Evolutionary conservation across 2,329 filamentous ascomycete genomes (phyloP).

Genomic region (Ophiostoma angusticollis): DNA sequence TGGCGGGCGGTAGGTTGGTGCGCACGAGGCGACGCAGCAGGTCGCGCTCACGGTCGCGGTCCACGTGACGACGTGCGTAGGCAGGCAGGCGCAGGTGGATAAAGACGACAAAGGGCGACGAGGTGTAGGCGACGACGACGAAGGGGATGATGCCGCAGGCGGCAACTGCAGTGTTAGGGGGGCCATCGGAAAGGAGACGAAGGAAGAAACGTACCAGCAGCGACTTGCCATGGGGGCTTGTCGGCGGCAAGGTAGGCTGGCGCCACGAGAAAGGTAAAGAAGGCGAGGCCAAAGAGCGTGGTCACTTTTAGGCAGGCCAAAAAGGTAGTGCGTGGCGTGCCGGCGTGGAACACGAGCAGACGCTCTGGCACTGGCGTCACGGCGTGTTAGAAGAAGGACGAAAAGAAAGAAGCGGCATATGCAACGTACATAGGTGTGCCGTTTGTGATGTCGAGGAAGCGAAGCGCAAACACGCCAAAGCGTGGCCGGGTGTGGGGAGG

Average conservation of each 20-base stretch:
- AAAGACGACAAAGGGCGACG: slow-evolving; percentile 58
- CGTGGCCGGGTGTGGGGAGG: too few relatives aligned
- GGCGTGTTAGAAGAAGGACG: neutral
- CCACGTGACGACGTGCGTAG: too few relatives aligned
- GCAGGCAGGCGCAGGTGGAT: slow-evolving; percentile 57
- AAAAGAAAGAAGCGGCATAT: neutral
- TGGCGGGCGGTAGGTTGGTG: slow-evolving; percentile 29
- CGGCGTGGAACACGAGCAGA: slow-evolving; percentile 64
- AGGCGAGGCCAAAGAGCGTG: slow-evolving; percentile 54
- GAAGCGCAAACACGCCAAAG: too few relatives aligned
- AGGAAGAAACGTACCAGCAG: slow-evolving; percentile 24
- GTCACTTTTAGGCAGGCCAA: slow-evolving; percentile 59
- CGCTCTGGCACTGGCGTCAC: slow-evolving; percentile 35
- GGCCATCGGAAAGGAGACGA: neutral
- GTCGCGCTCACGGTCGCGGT: slow-evolving; percentile 33
- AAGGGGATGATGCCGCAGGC: slow-evolving; percentile 52
- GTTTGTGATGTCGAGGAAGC: too few relatives aligned
- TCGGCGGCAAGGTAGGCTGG: slow-evolving; percentile 40
- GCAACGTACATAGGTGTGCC: neutral
- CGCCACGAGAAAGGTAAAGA: slow-evolving; percentile 51
- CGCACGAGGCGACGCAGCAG: slow-evolving; percentile 40
- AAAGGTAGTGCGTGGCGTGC: slow-evolving; percentile 52
- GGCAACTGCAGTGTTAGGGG: slow-evolving; percentile 30
- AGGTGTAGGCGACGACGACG: slow-evolving; percentile 48
- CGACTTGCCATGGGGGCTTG: slow-evolving; percentile 23